Percentiles rank a stretch among this genome's conserved stretches.
Evolutionary conservation across 352 stramenopile genomes (phyloP).

Genomic region (Blastocystis sp.): DNA sequence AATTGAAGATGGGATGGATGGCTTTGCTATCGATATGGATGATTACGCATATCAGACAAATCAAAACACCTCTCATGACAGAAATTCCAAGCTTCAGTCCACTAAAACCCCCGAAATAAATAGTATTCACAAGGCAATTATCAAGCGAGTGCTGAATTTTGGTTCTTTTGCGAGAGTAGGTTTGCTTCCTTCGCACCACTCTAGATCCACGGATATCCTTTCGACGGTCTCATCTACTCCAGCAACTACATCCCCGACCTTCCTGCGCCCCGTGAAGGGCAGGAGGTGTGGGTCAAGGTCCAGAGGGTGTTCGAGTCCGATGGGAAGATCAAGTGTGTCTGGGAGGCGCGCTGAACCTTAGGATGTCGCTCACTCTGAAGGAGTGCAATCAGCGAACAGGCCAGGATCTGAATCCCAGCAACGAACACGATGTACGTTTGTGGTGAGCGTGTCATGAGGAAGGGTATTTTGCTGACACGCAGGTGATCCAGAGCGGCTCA

Average conservation of each 20-base stretch:
- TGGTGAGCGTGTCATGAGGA: background rate
- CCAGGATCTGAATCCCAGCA: background rate
- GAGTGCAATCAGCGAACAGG: background rate
- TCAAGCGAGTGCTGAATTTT: background rate
- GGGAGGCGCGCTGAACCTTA: background rate
- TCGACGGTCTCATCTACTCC: background rate
- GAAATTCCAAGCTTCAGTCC: background rate
- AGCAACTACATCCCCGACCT: background rate
- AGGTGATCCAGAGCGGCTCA: background rate
- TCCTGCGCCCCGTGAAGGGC: background rate
- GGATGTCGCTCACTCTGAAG: slow-evolving; percentile 3
- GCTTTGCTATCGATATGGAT: background rate
- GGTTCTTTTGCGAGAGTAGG: background rate
- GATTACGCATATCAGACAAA: background rate
- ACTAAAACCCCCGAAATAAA: background rate
- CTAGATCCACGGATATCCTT: background rate
- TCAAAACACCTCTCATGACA: background rate
- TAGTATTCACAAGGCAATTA: background rate
- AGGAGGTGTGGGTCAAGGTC: background rate
- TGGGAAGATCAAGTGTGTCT: background rate
- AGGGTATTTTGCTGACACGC: background rate
- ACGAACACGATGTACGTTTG: background rate
- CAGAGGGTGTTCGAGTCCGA: background rate
- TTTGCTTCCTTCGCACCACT: background rate
- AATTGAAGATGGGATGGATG: background rate